A percentile compares a stretch with the other conserved stretches of the same genome.
Conservation (phyloP, 495 filamentous ascomycete species). For the Podospora fimiseda region DNA sequence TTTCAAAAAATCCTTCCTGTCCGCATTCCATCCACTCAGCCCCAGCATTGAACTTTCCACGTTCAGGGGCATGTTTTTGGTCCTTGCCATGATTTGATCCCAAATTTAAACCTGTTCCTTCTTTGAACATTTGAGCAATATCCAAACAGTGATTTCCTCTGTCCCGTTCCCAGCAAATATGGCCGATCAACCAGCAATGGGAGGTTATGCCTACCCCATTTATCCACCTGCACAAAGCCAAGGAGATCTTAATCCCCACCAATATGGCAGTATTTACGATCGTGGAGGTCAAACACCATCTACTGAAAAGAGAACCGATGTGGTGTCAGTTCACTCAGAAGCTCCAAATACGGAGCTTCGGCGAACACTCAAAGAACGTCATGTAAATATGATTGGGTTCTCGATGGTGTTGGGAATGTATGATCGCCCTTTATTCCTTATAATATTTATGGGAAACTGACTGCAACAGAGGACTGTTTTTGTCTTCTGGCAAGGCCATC, state of each 20-base stretch:
- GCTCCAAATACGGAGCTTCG: slow-evolving; percentile 8
- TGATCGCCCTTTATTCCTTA: not conserved
- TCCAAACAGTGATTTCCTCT: too few species aligned
- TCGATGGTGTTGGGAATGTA: slow-evolving; percentile 17
- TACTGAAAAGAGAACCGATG: not conserved
- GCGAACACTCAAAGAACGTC: slow-evolving; percentile 22
- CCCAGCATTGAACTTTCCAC: too few species aligned
- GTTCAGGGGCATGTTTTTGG: too few species aligned
- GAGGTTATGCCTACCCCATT: not conserved
- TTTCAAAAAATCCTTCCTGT: too few species aligned
- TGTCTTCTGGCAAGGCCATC: slow-evolving; percentile 33
- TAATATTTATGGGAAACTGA: not conserved
- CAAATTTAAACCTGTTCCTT: too few species aligned
- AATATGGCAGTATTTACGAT: not conserved
- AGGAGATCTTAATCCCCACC: not conserved
- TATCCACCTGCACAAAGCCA: not conserved
- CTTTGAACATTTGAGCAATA: too few species aligned
- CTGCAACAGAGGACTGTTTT: slow-evolving; percentile 30
- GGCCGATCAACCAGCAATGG: not conserved
- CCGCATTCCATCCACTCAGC: too few species aligned
- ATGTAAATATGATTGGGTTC: slow-evolving; percentile 41
- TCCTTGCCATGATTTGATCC: too few species aligned
- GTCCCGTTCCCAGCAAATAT: not conserved
- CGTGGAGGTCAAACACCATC: not conserved
- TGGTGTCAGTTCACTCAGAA: not conserved